phyloP scores from a whole-genome alignment of 2,329 filamentous ascomycete genomes.

The Parasarocladium wereldwijsianum region DNA sequence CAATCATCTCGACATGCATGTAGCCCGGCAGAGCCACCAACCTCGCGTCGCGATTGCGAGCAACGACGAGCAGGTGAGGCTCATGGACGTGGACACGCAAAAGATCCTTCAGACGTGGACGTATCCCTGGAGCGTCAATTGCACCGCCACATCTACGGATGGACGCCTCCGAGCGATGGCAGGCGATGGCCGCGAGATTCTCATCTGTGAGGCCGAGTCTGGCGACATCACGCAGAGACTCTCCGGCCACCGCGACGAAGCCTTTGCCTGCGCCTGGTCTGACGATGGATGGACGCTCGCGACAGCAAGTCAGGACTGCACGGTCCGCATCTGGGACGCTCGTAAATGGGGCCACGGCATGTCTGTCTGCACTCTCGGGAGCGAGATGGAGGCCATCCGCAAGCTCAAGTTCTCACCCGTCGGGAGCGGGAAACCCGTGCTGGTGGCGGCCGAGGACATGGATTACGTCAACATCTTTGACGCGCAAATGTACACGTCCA shows the following conservation, averaged over 20 bases:
- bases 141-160: constrained; percentile 57
- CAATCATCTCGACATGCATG: constrained; percentile 47
- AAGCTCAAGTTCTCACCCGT: constrained; percentile 58
- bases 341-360: constrained; percentile 45
- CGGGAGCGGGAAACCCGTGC: constrained; percentile 49
- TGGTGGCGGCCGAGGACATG: constrained; percentile 62
- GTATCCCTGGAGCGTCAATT: constrained; percentile 55
- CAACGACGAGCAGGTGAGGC: constrained; percentile 44
- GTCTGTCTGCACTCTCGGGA: constrained; percentile 40
- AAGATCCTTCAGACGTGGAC: constrained; percentile 31
- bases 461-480: constrained; percentile 61
- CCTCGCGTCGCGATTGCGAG: constrained; percentile 47
- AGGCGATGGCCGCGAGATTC: constrained; percentile 49
- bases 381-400: constrained; percentile 54
- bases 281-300: constrained; percentile 63
- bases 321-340: constrained; percentile 63
- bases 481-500: constrained; percentile 45
- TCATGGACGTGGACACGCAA: constrained; percentile 44
- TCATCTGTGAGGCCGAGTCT: constrained; percentile 56
- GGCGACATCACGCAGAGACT: constrained; percentile 43
- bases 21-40: constrained; percentile 31
- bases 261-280: constrained; percentile 69
- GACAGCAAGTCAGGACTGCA: constrained; percentile 63
- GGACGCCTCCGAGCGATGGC: constrained; percentile 57
- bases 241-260: constrained; percentile 51